Percentiles rank a stretch among this genome's conserved stretches.
Conservation (phyloP, 768 basidiomycete species). For the Suillus occidentalis region DNA sequence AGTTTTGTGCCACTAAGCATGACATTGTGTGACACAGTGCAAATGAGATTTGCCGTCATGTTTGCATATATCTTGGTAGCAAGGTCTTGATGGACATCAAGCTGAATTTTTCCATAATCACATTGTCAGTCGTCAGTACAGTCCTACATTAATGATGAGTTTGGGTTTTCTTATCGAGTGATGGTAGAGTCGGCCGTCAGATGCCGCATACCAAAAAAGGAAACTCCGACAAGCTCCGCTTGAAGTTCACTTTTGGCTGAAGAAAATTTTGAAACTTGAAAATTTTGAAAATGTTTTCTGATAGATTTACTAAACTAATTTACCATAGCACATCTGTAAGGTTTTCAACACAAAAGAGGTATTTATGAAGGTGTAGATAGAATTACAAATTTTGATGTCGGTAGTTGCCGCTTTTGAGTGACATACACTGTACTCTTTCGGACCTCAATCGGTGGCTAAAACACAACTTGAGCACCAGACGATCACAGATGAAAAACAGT, state of each 20-base stretch:
- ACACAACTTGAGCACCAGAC: not conserved
- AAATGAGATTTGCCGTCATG: too few species aligned
- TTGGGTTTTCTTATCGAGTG: not conserved
- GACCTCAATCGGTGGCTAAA: constrained; percentile 3
- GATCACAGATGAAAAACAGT: not conserved
- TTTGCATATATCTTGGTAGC: too few species aligned
- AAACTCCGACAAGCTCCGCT: not conserved
- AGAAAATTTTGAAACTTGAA: not conserved
- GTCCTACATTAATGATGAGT: constrained; percentile 5
- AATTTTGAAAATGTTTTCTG: not conserved
- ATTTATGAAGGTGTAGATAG: constrained; percentile 7
- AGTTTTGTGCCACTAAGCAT: too few species aligned
- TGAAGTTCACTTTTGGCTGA: not conserved
- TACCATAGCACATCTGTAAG: not conserved
- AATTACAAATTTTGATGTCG: not conserved
- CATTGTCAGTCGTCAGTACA: not conserved
- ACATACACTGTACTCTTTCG: not conserved
- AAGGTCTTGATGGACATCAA: too few species aligned
- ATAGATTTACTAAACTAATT: not conserved
- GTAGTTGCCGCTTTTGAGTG: not conserved
- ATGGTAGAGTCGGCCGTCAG: not conserved
- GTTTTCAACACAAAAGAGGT: not conserved
- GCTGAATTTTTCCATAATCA: too few species aligned
- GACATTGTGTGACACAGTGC: too few species aligned
- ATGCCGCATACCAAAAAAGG: not conserved